These are phyloP conservation scores for Corymbia maculata DNA, from an alignment of 345 rosid genomes.

Conservation along the genomic window DNA sequence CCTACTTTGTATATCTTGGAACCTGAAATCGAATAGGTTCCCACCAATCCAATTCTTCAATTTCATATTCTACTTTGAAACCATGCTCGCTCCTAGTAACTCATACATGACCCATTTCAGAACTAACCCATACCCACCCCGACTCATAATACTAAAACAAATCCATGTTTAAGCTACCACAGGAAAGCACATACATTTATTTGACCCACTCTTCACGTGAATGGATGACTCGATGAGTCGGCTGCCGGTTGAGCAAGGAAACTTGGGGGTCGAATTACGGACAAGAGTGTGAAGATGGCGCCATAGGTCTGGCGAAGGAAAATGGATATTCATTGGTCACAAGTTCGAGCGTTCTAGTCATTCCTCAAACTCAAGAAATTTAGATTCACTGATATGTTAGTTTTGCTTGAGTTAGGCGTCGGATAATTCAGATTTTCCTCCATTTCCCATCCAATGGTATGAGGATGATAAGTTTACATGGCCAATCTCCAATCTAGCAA, in stretches of 20 bases:
- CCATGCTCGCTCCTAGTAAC: too few species aligned
- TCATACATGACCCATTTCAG: fast-evolving
- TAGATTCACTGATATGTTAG: not conserved
- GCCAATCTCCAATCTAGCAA: not conserved
- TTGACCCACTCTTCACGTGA: not conserved
- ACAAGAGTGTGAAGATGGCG: too few species aligned
- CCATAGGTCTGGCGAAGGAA: not conserved
- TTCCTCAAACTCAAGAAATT: not conserved
- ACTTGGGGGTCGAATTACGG: too few species aligned
- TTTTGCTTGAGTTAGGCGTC: not conserved
- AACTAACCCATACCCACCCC: not conserved
- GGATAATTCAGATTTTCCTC: not conserved
- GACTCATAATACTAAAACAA: fast-evolving
- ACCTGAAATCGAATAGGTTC: too few species aligned
- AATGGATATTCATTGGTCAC: not conserved
- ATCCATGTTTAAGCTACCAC: not conserved
- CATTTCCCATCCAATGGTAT: not conserved
- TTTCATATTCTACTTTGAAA: too few species aligned
- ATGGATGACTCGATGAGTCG: fast-evolving
- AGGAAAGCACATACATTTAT: not conserved
- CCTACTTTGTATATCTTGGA: too few species aligned
- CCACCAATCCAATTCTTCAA: too few species aligned
- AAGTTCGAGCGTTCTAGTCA: not conserved
- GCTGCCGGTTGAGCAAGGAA: too few species aligned
- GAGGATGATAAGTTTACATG: not conserved